Base-by-base conservation (phyloP, 768 basidiomycete genomes). In the Tremella mesenterica region DNA sequence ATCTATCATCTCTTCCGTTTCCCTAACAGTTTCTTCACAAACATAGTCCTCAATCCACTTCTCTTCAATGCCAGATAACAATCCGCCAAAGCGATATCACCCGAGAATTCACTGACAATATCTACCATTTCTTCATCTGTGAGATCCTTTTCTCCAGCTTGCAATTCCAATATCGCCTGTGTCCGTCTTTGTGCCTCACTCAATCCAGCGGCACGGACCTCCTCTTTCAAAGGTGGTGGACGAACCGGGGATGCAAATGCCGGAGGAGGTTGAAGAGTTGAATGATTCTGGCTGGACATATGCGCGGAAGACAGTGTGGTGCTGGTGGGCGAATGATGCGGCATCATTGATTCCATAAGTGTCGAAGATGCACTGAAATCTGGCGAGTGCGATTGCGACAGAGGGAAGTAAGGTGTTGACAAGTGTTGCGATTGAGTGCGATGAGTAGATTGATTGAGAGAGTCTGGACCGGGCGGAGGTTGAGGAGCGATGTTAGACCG, bases 91-190 rank as follows among this genome's bases (percentile, higher is more conserved):
- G 53, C 54, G 13, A 64, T 46, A 50, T 62, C 64, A 4, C 27
- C 27, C 45, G 60, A 58, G 56, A 67, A 67, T 36, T 67, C 65
- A 2, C 52, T 46, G 50, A 67, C 49, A 47, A 64, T 46, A 31
- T 67, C 62, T 10, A 67, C 53, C 33, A 67, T 14, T 43, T 67
- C 63, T n/a, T 67, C 63, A 31, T 67, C 65, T 25, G 36, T 47
- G 56, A 67, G 43, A 23, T 61, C 57, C 4, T 28, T 36, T 16
- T 57, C 58, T n/a, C n/a, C n/a, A 14, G 50, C 44, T 34, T 63
- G 65, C 9, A 67, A 43, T 25, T 43, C 39, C 3, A 58, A 8
- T 21, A 67, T 50, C 4, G 65, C 65, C 27, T 63, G 47, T 13
- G 63, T 64, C 4, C 63, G 48, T 18, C 65, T 21, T 54, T 64